Conservation (phyloP, 768 basidiomycete species). For the Wakefieldia striispora region DNA sequence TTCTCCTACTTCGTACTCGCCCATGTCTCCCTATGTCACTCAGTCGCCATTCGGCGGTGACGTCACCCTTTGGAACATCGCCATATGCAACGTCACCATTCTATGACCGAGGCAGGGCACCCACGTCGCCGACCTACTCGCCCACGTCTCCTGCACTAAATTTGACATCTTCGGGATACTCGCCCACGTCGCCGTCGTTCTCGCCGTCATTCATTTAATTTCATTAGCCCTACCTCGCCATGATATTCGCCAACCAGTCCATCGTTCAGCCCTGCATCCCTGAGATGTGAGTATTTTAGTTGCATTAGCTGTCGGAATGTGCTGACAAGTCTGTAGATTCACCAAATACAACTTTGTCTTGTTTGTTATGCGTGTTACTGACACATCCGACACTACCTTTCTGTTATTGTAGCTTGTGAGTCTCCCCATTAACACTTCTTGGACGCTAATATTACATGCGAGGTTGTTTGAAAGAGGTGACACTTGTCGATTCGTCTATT, state of each 20-base stretch:
- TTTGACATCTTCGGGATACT: conserved; percentile 78
- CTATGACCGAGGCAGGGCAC: conserved; percentile 61
- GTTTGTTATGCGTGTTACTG: conserved; percentile 22
- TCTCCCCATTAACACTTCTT: conserved; percentile 11
- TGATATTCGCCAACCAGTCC: conserved; percentile 89
- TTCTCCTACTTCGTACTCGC: conserved; percentile 86
- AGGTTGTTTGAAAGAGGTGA: no score
- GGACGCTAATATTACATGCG: conserved; percentile 2
- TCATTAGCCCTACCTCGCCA: conserved; percentile 87
- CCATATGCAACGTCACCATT: conserved; percentile 83
- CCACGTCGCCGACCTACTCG: conserved; percentile 83
- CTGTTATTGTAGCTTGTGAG: conserved; percentile 56
- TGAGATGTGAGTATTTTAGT: conserved; percentile 60
- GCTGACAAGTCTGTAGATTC: conserved; percentile 51
- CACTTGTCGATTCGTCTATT: no score
- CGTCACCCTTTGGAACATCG: conserved; percentile 79
- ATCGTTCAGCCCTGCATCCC: conserved; percentile 92
- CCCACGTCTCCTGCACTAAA: conserved; percentile 85
- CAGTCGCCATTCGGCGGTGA: conserved; percentile 79
- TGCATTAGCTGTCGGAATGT: not conserved
- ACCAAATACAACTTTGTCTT: conserved; percentile 56
- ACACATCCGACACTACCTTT: conserved; percentile 4
- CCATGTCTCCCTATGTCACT: conserved; percentile 87
- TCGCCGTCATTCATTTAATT: conserved; percentile 88
- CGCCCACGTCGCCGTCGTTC: conserved; percentile 81